phyloP scores from a whole-genome alignment of 495 filamentous ascomycete genomes.

The Penicillium coprophilum region DNA sequence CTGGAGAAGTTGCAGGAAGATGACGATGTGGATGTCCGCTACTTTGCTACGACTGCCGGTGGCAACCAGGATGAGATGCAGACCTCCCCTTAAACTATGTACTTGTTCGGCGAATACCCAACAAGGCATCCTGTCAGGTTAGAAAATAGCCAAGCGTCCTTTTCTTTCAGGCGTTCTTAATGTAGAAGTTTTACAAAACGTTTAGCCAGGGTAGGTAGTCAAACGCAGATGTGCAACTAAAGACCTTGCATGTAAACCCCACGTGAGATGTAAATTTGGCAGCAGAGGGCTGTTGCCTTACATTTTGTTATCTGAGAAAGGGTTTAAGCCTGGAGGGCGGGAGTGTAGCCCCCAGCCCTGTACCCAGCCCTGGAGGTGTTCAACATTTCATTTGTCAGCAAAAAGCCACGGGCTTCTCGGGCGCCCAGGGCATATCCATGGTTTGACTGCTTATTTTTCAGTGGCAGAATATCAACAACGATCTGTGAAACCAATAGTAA shows the following conservation, averaged over 20 bases:
- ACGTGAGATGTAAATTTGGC: no score
- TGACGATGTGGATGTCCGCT: constrained; percentile 96
- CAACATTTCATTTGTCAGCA: constrained; percentile 4
- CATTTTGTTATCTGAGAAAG: no score
- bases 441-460: not conserved
- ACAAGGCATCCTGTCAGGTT: constrained; percentile 34
- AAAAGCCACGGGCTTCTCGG: not conserved
- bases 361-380: no score
- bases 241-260: not conserved
- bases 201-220: constrained; percentile 21
- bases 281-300: no score
- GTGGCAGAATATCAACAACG: not conserved
- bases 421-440: not conserved
- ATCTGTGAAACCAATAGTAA: not conserved
- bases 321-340: no score
- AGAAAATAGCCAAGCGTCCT: constrained; percentile 45
- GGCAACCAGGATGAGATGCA: constrained; percentile 51
- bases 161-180: constrained; percentile 42
- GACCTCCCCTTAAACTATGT: constrained; percentile 43
- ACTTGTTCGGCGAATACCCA: constrained; percentile 7
- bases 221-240: constrained; percentile 15
- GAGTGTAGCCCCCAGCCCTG: not conserved
- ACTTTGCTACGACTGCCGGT: constrained; percentile 78
- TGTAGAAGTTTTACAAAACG: constrained; percentile 42
- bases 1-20: constrained; percentile 94